Conservation (phyloP, 2,329 filamentous ascomycete genomes). For the Venturia pyrina region DNA sequence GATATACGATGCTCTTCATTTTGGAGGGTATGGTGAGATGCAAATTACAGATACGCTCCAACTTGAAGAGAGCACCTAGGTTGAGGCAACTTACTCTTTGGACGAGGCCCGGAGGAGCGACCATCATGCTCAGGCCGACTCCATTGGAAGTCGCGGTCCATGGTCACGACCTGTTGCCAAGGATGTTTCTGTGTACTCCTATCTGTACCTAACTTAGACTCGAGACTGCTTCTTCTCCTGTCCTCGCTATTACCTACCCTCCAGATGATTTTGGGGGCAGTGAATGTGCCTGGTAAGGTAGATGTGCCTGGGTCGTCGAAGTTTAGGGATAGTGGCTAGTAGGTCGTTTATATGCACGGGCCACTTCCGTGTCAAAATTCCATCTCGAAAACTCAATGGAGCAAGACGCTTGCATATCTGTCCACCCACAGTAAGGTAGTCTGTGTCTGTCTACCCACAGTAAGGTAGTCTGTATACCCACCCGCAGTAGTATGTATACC, state of each 20-base stretch:
- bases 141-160: constrained; percentile 3
- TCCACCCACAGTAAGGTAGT: no score
- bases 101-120: background rate
- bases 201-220: no score
- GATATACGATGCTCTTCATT: no score
- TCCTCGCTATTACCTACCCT: background rate
- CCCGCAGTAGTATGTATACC: background rate
- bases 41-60: background rate
- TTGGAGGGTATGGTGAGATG: no score
- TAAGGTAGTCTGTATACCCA: no score
- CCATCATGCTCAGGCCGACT: background rate
- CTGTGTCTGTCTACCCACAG: no score
- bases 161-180: background rate
- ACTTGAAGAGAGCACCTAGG: background rate
- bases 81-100: background rate
- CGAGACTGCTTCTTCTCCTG: no score
- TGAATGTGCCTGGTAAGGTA: no score
- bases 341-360: no score
- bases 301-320: no score
- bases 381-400: background rate
- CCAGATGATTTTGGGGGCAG: background rate
- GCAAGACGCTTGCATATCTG: background rate
- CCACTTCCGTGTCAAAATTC: no score
- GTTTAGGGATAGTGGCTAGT: no score
- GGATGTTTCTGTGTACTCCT: background rate